Evolutionary conservation across 163 green algal species (phyloP), one percentile per base, ranked within the genome.

Genomic region (Trebouxiophyceae sp.): DNA sequence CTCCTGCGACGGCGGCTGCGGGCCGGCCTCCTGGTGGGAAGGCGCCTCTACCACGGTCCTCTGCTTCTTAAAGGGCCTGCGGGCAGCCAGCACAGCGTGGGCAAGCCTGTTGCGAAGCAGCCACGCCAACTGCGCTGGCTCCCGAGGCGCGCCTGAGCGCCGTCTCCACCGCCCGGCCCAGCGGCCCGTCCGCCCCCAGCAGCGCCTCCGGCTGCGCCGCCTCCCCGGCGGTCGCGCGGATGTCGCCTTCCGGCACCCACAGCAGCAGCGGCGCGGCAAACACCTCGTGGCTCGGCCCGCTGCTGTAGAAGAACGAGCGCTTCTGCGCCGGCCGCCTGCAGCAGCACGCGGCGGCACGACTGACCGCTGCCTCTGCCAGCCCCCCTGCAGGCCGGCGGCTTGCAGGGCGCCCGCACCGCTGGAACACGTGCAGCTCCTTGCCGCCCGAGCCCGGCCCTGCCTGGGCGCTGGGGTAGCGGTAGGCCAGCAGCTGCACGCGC

Each of bases 201-300:
- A 59, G 50, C 50, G 20, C 5, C 45, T 50, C 62, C 60, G 60
- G 8, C 26, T 44, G 27, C 3, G 47, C 62, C 2, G 46, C 22
- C 23, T 54, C 16, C 62, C 54, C 8, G 50, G n/a, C 12, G 23
- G 24, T 44, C 55, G 33, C 44, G 28, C 12, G 6, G 2, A 69
- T 31, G 8, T 69, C 44, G 46, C 64, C 60, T 0, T 57, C 46
- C 3, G 74, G 69, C 67, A 84, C 39, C 47, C 68, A 86, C 64
- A 86, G 69, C 74, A 86, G 61, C 70, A 86, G 60, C 3, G 67
- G 74, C 2, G 74, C 70, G 1, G 58, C 67, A 60, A 79, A 79
- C 28, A 61, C 30, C 31, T 32, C 20, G 58, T 27, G 33, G 26
- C 4, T 29, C 56, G 19, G 56, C 16, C 20, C 5, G 20, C n/a